phyloP scores from a whole-genome alignment of 768 basidiomycete genomes.

The Suillus decipiens region DNA sequence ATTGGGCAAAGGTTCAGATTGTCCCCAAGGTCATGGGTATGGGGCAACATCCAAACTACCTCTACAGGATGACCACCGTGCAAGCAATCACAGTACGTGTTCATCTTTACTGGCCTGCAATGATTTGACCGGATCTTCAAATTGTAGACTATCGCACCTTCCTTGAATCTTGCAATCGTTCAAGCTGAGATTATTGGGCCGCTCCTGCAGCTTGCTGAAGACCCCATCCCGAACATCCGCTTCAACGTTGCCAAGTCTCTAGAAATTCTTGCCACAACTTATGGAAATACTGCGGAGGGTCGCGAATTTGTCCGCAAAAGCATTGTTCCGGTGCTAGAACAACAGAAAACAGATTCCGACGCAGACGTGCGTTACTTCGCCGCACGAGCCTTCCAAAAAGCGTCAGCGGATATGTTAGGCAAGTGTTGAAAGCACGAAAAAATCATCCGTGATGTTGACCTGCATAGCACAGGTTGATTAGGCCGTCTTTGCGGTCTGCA shows the following conservation, averaged over 20 bases:
- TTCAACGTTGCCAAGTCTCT: conserved; percentile 98
- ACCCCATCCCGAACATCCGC: conserved; percentile 97
- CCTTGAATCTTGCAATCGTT: conserved; percentile 82
- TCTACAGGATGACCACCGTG: conserved; percentile 98
- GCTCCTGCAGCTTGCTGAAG: conserved; percentile 77
- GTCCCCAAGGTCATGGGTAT: conserved; percentile 97
- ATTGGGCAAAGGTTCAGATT: conserved; percentile 93
- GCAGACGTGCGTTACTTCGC: conserved; percentile 98
- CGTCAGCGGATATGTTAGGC: conserved; percentile 42
- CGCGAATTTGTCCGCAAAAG: conserved; percentile 70
- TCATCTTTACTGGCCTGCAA: neutral
- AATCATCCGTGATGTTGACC: conserved; percentile 4
- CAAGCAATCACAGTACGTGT: conserved; percentile 90
- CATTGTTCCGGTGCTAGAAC: conserved; percentile 82
- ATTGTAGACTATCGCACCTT: conserved; percentile 90
- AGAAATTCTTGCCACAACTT: conserved; percentile 80
- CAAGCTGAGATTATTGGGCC: conserved; percentile 82
- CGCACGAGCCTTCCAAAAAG: conserved; percentile 71
- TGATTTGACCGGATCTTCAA: conserved; percentile 4
- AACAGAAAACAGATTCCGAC: conserved; percentile 85
- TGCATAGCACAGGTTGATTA: conserved; percentile 24
- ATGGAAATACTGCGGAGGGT: conserved; percentile 67
- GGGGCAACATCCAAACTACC: conserved; percentile 95
- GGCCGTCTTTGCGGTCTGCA: conserved; percentile 14
- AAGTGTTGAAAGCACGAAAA: conserved; percentile 8